Conservation (phyloP, 2,329 filamentous ascomycete species). For the Xylariaceae sp. region DNA sequence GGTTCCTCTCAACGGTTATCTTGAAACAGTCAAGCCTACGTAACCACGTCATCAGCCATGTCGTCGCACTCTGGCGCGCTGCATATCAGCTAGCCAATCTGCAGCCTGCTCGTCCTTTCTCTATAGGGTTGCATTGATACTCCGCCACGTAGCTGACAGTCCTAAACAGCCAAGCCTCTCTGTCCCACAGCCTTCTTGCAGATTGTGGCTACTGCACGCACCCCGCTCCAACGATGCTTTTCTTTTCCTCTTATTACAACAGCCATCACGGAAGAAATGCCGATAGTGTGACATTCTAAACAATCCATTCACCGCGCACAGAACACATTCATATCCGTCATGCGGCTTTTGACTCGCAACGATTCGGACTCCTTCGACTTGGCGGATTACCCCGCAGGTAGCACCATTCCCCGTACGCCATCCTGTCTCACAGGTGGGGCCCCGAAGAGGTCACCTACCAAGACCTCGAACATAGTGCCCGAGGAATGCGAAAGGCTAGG, state of each 20-base stretch:
- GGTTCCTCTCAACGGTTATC: too few species aligned
- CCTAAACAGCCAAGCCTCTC: neutral
- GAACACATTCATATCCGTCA: neutral
- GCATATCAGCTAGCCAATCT: neutral
- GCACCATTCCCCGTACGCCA: conserved; percentile 2
- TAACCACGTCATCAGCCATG: neutral
- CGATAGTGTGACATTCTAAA: too few species aligned
- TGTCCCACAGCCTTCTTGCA: too few species aligned
- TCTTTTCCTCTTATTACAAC: too few species aligned
- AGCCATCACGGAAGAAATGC: too few species aligned
- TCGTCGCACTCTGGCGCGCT: neutral
- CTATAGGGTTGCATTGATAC: neutral
- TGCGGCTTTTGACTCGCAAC: conserved; percentile 1
- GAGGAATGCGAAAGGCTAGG: neutral
- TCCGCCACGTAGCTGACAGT: neutral
- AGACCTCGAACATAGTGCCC: neutral
- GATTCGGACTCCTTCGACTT: neutral
- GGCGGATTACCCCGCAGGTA: neutral
- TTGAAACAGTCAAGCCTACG: too few species aligned
- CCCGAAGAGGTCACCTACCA: conserved; percentile 2
- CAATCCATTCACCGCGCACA: too few species aligned
- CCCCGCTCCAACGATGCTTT: too few species aligned
- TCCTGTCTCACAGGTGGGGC: conserved; percentile 4
- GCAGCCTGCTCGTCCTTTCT: neutral
- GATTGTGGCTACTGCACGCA: too few species aligned